Evolutionary conservation across 1,284 basidiomycete genomes (phyloP).

Genomic region (Cronartium ribicola): DNA sequence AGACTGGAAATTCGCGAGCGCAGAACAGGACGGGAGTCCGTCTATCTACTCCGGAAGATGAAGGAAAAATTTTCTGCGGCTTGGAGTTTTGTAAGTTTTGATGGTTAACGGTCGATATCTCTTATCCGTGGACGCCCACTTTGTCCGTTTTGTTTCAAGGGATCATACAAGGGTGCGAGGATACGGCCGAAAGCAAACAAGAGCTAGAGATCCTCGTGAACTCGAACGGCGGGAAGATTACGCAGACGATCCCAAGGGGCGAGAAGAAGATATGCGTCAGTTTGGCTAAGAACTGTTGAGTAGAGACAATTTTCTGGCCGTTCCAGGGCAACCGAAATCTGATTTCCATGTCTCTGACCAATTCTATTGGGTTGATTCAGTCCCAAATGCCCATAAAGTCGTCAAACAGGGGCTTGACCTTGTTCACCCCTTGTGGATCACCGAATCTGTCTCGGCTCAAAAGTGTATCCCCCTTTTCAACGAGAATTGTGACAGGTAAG

Average conservation of each 20-base stretch:
- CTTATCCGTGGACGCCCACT: neutral
- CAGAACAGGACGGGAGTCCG: constrained; percentile 11
- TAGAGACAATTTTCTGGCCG: constrained; percentile 9
- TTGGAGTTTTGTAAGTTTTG: constrained; percentile 33
- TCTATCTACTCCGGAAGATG: constrained; percentile 5
- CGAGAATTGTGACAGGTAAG: constrained; percentile 7
- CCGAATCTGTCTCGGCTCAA: constrained; percentile 23
- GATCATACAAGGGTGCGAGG: constrained; percentile 26
- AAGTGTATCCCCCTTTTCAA: neutral
- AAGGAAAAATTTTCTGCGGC: constrained; percentile 29
- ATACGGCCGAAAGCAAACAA: constrained; percentile 19
- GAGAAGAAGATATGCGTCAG: neutral
- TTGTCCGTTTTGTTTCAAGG: neutral
- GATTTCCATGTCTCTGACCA: neutral
- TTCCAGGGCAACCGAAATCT: constrained; percentile 11
- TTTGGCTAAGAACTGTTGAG: neutral
- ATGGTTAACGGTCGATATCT: neutral
- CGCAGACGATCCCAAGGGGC: constrained; percentile 18
- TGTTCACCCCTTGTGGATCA: constrained; percentile 34
- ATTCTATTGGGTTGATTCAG: constrained; percentile 6
- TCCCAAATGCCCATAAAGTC: constrained; percentile 17
- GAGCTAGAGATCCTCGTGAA: constrained; percentile 26
- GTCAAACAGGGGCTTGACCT: constrained; percentile 19
- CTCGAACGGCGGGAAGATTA: constrained; percentile 29
- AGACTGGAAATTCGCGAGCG: neutral